Conservation (phyloP, 192 early-diverging fungal genomes). For the Obelidium mucronatum region DNA sequence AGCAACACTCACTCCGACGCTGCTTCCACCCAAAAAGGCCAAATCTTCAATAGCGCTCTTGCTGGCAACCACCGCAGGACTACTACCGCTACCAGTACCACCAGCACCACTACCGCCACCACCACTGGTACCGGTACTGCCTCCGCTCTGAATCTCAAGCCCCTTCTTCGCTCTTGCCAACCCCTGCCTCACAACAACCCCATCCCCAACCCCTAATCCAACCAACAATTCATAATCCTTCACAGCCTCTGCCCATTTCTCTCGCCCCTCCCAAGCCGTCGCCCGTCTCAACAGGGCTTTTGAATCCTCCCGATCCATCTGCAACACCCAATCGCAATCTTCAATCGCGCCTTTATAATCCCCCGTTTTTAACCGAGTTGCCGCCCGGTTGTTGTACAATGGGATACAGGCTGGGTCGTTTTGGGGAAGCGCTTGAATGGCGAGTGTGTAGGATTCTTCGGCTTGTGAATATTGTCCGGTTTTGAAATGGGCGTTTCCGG, state of each 20-base stretch:
- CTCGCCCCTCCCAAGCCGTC: conserved; percentile 80
- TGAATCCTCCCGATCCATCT: conserved; percentile 64
- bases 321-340: conserved; percentile 70
- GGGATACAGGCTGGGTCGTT: conserved; percentile 65
- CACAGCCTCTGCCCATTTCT: conserved; percentile 78
- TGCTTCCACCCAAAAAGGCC: not conserved
- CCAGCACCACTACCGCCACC: no score
- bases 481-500: conserved; percentile 87
- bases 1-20: not conserved
- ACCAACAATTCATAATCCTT: conserved; percentile 52
- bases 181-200: conserved; percentile 53
- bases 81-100: no score
- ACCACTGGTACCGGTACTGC: no score
- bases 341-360: conserved; percentile 73
- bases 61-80: not conserved
- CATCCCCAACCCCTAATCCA: conserved; percentile 28
- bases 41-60: conserved; percentile 8
- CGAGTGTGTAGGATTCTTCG: conserved; percentile 70
- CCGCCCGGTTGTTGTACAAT: conserved; percentile 86
- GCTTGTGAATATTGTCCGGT: conserved; percentile 90
- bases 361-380: conserved; percentile 81
- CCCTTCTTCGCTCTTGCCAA: conserved; percentile 65
- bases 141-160: conserved; percentile 23
- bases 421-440: conserved; percentile 68
- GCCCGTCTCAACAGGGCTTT: conserved; percentile 83